Evolutionary conservation across 228 moss, liverwort and hornwort genomes (phyloP).

Genomic region (Sphagnum magellanicum): DNA sequence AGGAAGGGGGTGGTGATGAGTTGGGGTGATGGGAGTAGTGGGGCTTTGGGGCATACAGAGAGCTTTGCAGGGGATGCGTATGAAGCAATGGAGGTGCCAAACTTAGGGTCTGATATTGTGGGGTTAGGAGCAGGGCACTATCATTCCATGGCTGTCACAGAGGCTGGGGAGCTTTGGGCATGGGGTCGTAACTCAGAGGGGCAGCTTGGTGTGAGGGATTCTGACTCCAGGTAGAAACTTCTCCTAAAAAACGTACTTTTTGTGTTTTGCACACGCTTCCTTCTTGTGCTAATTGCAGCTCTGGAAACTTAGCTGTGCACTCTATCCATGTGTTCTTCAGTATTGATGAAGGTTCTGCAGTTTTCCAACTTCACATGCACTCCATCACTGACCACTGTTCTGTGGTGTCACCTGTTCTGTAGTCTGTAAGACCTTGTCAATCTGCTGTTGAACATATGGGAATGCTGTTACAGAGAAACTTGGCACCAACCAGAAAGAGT

Average conservation of each 20-base stretch:
- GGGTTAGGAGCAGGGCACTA: slow-evolving; percentile 75
- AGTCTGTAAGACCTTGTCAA: too few species aligned
- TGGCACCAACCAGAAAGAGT: slow-evolving; percentile 64
- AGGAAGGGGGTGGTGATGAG: slow-evolving; percentile 55
- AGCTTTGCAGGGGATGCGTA: slow-evolving; percentile 55
- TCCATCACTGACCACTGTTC: background rate
- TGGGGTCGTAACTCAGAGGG: slow-evolving; percentile 86
- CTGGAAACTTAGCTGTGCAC: background rate
- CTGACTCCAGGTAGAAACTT: slow-evolving; percentile 39
- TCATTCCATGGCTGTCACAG: slow-evolving; percentile 76
- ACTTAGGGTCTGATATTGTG: slow-evolving; percentile 51
- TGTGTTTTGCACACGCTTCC: background rate
- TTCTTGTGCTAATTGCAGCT: background rate
- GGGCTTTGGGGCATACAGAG: slow-evolving; percentile 69
- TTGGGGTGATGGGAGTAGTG: slow-evolving; percentile 76
- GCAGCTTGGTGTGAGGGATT: slow-evolving; percentile 61
- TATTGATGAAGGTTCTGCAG: background rate
- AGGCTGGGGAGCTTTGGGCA: slow-evolving; percentile 70
- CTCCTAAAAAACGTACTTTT: background rate
- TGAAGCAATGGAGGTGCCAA: slow-evolving; percentile 36
- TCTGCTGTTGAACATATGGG: too few species aligned
- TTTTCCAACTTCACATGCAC: background rate
- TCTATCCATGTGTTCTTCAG: background rate
- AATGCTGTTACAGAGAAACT: slow-evolving; percentile 25
- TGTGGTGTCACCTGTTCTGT: background rate